Percentiles rank a stretch among this genome's conserved stretches.
phyloP scores from a whole-genome alignment of 495 filamentous ascomycete species.

The Glarea lozoyensis region DNA sequence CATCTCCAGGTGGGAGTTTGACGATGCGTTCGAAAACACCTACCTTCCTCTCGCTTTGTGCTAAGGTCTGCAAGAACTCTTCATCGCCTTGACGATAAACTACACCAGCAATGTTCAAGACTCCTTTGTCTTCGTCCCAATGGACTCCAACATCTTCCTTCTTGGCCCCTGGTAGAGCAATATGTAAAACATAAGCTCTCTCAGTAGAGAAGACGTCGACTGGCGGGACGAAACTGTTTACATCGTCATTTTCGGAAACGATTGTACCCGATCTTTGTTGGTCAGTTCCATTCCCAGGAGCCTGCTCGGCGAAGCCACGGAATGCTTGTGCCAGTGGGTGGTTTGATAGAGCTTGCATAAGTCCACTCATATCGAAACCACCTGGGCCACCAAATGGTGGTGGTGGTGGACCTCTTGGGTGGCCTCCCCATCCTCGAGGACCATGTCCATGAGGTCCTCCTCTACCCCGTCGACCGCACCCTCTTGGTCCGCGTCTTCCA shows the following conservation, averaged over 20 bases:
- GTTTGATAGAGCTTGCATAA: conserved; percentile 27
- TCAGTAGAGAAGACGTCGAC: conserved; percentile 66
- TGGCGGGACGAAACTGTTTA: conserved; percentile 50
- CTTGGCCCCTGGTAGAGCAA: conserved; percentile 67
- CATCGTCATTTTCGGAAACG: conserved; percentile 25
- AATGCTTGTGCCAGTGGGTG: conserved; percentile 28
- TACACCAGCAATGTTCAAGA: conserved; percentile 59
- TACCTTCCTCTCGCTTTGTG: conserved; percentile 55
- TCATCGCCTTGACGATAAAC: conserved; percentile 64
- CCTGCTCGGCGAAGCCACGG: conserved; percentile 28
- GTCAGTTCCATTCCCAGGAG: conserved; percentile 14
- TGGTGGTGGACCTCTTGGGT: conserved; percentile 12
- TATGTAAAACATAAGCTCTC: conserved; percentile 53
- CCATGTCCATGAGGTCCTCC: conserved; percentile 12
- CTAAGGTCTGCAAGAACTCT: conserved; percentile 57
- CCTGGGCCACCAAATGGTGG: conserved; percentile 14
- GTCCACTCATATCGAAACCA: conserved; percentile 28
- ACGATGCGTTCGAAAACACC: conserved; percentile 68
- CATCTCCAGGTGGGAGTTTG: conserved; percentile 39
- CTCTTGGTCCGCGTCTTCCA: conserved; percentile 16
- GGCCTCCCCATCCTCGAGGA: conserved; percentile 13
- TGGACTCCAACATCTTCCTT: conserved; percentile 70
- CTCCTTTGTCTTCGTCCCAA: conserved; percentile 59
- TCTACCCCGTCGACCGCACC: conserved; percentile 11
- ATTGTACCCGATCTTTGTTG: conserved; percentile 17